Conservation (phyloP, 768 basidiomycete genomes). For the Gloeopeniophorella convolvens region DNA sequence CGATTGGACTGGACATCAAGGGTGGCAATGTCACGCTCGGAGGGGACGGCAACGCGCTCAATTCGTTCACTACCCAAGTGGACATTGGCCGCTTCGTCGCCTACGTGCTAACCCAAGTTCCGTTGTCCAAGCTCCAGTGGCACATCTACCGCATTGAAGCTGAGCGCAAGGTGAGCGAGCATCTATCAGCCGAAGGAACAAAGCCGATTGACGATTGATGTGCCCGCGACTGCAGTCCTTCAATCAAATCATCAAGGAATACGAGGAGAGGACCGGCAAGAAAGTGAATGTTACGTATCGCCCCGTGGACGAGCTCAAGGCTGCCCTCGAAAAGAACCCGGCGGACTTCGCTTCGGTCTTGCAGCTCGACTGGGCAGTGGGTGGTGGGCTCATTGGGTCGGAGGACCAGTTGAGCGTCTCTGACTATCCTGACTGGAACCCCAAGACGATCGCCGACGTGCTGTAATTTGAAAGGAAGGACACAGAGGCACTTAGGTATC, state of each 20-base stretch:
- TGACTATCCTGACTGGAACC: constrained; percentile 20
- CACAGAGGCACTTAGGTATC: too few relatives aligned
- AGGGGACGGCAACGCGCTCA: constrained; percentile 14
- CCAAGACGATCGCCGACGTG: constrained; percentile 10
- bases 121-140: constrained; percentile 10
- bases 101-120: constrained; percentile 17
- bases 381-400: constrained; percentile 11
- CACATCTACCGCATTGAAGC: constrained; percentile 17
- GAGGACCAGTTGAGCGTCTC: constrained; percentile 6
- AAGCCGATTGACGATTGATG: neutral
- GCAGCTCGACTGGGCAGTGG: constrained; percentile 11
- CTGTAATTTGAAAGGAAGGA: neutral
- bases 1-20: constrained; percentile 11
- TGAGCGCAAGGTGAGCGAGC: constrained; percentile 15
- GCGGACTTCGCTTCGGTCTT: neutral
- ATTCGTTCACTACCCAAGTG: constrained; percentile 17
- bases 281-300: constrained; percentile 14
- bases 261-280: constrained; percentile 15
- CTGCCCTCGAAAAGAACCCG: constrained; percentile 7
- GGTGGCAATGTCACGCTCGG: constrained; percentile 13
- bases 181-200: neutral
- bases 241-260: constrained; percentile 20
- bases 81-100: constrained; percentile 21
- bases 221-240: constrained; percentile 4
- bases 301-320: constrained; percentile 10